Evolutionary conservation across 768 basidiomycete species (phyloP).

Genomic region (Suillus bovinus): DNA sequence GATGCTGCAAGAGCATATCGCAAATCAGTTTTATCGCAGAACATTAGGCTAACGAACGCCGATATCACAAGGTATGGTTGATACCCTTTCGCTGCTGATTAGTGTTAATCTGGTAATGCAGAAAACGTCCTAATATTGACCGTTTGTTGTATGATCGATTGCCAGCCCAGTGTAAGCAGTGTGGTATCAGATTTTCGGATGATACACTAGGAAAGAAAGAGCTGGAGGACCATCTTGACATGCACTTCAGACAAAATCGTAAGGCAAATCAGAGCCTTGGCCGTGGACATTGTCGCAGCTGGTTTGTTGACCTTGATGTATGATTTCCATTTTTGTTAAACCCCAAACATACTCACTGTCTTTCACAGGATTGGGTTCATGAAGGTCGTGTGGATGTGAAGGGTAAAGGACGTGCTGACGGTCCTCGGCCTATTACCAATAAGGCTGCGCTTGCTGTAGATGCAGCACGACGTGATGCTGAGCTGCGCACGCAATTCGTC

Average conservation of each 20-base stretch:
- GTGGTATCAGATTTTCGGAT: conserved; percentile 84
- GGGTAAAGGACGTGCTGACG: conserved; percentile 67
- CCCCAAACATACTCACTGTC: conserved; percentile 16
- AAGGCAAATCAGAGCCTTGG: conserved; percentile 77
- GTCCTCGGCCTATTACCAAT: conserved; percentile 47
- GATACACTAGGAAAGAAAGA: conserved; percentile 67
- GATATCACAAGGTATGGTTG: conserved; percentile 68
- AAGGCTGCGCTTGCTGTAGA: conserved; percentile 64
- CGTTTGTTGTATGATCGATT: conserved; percentile 75
- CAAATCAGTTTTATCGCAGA: conserved; percentile 55
- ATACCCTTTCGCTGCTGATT: not conserved
- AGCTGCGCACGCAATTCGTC: conserved; percentile 75
- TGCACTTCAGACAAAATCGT: conserved; percentile 94
- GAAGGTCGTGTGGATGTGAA: conserved; percentile 61
- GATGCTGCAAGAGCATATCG: conserved; percentile 61
- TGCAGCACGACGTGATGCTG: conserved; percentile 71
- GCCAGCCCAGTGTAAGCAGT: conserved; percentile 88
- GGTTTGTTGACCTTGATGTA: conserved; percentile 86
- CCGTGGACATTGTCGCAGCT: conserved; percentile 85
- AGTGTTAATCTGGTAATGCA: conserved; percentile 39
- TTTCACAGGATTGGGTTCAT: conserved; percentile 81
- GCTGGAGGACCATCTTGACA: conserved; percentile 89
- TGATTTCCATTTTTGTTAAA: conserved; percentile 26
- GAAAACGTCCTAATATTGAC: conserved; percentile 55
- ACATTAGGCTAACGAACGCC: conserved; percentile 61